Base-by-base conservation (phyloP, 2,329 filamentous ascomycete species). In the Penicillium sp. region DNA sequence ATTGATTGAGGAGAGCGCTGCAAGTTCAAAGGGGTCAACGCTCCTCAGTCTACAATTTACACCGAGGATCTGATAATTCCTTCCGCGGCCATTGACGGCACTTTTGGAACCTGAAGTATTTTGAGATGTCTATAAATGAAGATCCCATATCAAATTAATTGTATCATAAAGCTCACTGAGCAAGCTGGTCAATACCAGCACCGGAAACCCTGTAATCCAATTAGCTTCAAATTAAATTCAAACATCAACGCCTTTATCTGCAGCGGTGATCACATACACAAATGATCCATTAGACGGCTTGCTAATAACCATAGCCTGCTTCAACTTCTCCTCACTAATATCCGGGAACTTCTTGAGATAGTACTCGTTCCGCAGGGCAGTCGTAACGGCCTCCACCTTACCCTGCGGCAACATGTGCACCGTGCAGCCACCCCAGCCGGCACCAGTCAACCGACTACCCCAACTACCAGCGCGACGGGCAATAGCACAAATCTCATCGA, bases 401-500 rank as follows among this genome's bases (percentile, higher is more conserved):
- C 92, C 85, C 58, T 87, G 90, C 0, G 94, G 90, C 54, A 98
- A 89, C 58, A 99, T 83, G 78, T 99, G 95, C 58, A 99, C 94
- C 60, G 87, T 95, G 79, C 95, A 98, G 2, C 95, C 95, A 61
- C 95, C 95, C 95, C 95, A 99, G 3, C 95, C 95, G 0, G 95
- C 95, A 40, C 95, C 95, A 0, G 94, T 98, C 67, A 97, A 79
- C 27, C 94, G 83, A 67, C 90, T 92, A 31, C 94, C 95, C 73
- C 92, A 92, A 18, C 90, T 87, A 2, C 95, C 95, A 0, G 90
- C 90, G 16, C 81, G 82, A 31, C 88, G 83, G 0, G 93, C 93
- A 65, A 98, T 89, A 40, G 82, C 75, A 75, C 94, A 98, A 39
- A 99, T 85, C 61, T 91, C 83, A 74, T 99, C 94, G n/a, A 98